Evolutionary conservation across 306 rosid species (phyloP).

Genomic region (Cucurbita ficifolia): DNA sequence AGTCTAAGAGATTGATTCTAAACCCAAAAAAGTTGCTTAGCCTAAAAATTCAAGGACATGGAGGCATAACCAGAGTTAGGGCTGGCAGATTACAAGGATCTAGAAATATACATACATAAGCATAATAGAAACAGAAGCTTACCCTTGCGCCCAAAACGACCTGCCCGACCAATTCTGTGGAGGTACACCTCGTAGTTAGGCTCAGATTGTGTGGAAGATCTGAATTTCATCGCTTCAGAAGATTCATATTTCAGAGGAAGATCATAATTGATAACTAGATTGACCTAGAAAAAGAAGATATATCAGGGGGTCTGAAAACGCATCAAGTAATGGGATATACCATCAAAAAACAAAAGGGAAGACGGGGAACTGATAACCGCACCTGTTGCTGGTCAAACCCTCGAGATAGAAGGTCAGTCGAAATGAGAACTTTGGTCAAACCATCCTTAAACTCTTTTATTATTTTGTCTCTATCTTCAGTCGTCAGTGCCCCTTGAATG

Average conservation of each 20-base stretch:
- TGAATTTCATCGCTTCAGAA: not conserved
- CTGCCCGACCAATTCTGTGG: conserved; percentile 84
- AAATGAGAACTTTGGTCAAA: conserved; percentile 64
- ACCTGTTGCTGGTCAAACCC: conserved; percentile 94
- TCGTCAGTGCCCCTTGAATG: conserved; percentile 53
- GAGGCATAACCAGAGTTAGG: not conserved
- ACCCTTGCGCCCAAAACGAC: conserved; percentile 92
- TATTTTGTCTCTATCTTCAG: conserved; percentile 63
- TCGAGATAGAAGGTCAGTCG: conserved; percentile 73
- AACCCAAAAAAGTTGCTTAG: not conserved
- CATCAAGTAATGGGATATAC: not conserved
- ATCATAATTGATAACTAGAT: conserved; percentile 76
- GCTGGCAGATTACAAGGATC: not conserved
- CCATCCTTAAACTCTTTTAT: conserved; percentile 73
- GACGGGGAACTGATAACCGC: not conserved
- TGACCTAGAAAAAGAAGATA: conserved; percentile 29
- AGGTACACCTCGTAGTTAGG: conserved; percentile 80
- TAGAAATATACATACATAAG: not conserved
- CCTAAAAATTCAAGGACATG: not conserved
- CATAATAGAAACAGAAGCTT: conserved; percentile 7
- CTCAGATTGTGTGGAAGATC: conserved; percentile 11
- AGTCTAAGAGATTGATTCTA: not conserved
- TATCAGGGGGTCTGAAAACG: not conserved
- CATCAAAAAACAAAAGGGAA: not conserved
- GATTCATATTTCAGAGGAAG: conserved; percentile 43